Evolutionary conservation across 1,139 yeast genomes (phyloP).

Genomic region (Yamadazyma diospyri): DNA sequence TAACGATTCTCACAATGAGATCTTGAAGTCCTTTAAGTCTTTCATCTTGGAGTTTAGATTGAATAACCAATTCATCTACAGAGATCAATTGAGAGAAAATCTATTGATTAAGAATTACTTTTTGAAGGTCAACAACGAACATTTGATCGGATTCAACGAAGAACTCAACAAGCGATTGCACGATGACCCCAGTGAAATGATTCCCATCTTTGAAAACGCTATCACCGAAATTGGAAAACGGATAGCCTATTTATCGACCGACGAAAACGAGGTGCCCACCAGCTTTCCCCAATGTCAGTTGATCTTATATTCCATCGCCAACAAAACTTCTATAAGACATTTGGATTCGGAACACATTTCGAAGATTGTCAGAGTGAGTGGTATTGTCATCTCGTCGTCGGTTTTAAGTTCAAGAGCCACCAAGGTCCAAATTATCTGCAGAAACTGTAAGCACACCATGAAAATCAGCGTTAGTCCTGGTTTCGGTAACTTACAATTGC

Average conservation of each 20-base stretch:
- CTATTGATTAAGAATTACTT: constrained; percentile 72
- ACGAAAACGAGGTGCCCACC: constrained; percentile 52
- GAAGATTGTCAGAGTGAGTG: constrained; percentile 85
- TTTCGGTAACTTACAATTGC: constrained; percentile 76
- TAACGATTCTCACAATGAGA: constrained; percentile 69
- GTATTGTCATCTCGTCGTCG: constrained; percentile 89
- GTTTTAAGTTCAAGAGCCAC: constrained; percentile 89
- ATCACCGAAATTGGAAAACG: constrained; percentile 87
- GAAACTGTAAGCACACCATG: constrained; percentile 80
- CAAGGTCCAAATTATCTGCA: constrained; percentile 77
- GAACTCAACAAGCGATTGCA: constrained; percentile 78
- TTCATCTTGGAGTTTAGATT: constrained; percentile 85
- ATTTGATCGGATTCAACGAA: constrained; percentile 83
- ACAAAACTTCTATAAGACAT: constrained; percentile 71
- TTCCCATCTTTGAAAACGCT: constrained; percentile 86
- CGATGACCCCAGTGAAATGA: constrained; percentile 86
- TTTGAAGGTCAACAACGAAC: constrained; percentile 76
- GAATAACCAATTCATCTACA: constrained; percentile 77
- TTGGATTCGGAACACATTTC: constrained; percentile 87
- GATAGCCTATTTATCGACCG: constrained; percentile 60
- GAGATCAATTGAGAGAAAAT: constrained; percentile 91
- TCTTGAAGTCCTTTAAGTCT: constrained; percentile 73
- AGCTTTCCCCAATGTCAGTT: constrained; percentile 82
- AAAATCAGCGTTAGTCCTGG: constrained; percentile 65
- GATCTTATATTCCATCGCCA: constrained; percentile 70